These are phyloP conservation scores for Aspergillus saccharolyticus DNA, from an alignment of 495 filamentous ascomycete species.

Conservation along the genomic window DNA sequence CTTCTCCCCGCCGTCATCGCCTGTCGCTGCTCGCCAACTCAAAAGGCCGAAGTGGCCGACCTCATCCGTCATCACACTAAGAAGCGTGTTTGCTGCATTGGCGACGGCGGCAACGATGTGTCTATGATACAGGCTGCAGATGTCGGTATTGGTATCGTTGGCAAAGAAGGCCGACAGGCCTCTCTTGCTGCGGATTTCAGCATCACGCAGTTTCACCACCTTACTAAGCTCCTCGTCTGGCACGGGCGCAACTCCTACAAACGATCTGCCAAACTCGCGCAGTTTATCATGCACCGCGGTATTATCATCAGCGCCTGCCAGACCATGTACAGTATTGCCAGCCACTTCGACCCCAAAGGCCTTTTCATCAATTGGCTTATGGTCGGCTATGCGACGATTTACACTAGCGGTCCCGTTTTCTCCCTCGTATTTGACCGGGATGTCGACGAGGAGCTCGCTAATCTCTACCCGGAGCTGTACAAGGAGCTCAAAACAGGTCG, in stretches of 20 bases:
- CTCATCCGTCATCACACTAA: slow-evolving; percentile 89
- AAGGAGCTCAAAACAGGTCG: slow-evolving; percentile 85
- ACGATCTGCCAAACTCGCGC: slow-evolving; percentile 87
- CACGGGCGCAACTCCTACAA: slow-evolving; percentile 97
- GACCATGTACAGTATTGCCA: slow-evolving; percentile 93
- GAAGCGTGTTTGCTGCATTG: slow-evolving; percentile 93
- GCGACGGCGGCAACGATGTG: slow-evolving; percentile 97
- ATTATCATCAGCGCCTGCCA: slow-evolving; percentile 93
- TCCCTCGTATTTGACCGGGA: slow-evolving; percentile 94
- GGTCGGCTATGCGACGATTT: slow-evolving; percentile 93
- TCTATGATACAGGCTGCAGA: slow-evolving; percentile 99
- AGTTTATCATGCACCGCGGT: slow-evolving; percentile 97
- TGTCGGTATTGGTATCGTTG: slow-evolving; percentile 95
- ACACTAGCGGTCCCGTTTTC: slow-evolving; percentile 92
- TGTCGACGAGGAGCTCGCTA: slow-evolving; percentile 87
- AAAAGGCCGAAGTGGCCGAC: slow-evolving; percentile 89
- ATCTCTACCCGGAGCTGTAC: slow-evolving; percentile 96
- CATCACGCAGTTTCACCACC: slow-evolving; percentile 87
- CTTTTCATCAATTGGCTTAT: slow-evolving; percentile 96
- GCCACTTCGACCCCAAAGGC: slow-evolving; percentile 85
- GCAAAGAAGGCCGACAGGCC: slow-evolving; percentile 95
- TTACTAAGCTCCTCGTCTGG: slow-evolving; percentile 98
- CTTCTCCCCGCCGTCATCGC: slow-evolving; percentile 87
- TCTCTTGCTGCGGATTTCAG: slow-evolving; percentile 93
- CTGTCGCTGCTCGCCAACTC: slow-evolving; percentile 94